Evolutionary conservation across 1,284 basidiomycete species (phyloP).

Genomic region (Ceratobasidium sp.): DNA sequence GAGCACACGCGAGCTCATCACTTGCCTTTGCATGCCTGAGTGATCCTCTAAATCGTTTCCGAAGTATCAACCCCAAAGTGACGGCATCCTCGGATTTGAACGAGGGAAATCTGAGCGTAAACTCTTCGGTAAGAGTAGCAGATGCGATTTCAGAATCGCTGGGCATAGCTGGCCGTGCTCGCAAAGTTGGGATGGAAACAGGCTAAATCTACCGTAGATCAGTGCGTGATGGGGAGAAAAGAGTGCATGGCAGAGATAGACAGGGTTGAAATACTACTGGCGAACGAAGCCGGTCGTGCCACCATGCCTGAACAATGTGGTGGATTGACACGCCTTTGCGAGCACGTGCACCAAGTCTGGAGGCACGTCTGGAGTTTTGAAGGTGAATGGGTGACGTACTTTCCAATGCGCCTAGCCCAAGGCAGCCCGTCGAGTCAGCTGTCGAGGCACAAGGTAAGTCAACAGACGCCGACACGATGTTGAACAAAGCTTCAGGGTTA

Average conservation of each 20-base stretch:
- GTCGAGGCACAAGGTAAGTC: background rate
- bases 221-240: slow-evolving; percentile 32
- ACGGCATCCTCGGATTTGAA: slow-evolving; percentile 83
- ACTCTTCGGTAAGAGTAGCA: slow-evolving; percentile 76
- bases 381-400: background rate
- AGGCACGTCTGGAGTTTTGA: background rate
- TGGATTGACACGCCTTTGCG: slow-evolving; percentile 1
- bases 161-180: slow-evolving; percentile 62
- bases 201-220: slow-evolving; percentile 34
- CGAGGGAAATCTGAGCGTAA: slow-evolving; percentile 73
- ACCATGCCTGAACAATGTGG: slow-evolving; percentile 38
- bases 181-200: background rate
- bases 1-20: background rate
- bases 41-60: slow-evolving; percentile 82
- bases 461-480: slow-evolving; percentile 3
- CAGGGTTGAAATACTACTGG: slow-evolving; percentile 24
- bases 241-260: slow-evolving; percentile 26
- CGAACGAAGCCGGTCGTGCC: slow-evolving; percentile 5
- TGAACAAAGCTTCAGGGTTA: slow-evolving; percentile 35
- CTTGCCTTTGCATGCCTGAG: slow-evolving; percentile 64
- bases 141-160: slow-evolving; percentile 79
- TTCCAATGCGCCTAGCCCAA: background rate
- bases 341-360: slow-evolving; percentile 25
- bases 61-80: slow-evolving; percentile 80
- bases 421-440: slow-evolving; percentile 4